Evolutionary conservation across 2,329 filamentous ascomycete genomes (phyloP).

Genomic region (Cercospora zeina): DNA sequence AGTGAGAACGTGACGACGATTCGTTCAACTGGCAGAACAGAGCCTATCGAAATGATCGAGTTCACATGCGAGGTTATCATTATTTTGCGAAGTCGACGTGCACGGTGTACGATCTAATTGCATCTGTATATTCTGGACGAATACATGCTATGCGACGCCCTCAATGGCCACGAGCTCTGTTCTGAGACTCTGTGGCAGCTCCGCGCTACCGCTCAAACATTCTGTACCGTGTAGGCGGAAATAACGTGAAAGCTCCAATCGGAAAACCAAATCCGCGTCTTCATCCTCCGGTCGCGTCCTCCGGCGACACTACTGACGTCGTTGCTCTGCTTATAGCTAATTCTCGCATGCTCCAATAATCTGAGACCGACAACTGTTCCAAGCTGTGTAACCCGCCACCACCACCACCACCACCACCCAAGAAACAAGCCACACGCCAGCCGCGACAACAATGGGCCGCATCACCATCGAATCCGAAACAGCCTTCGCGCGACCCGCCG

Average conservation of each 20-base stretch:
- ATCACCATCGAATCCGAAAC: constrained; percentile 10
- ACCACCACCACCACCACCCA: too few species aligned
- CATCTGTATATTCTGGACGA: too few species aligned
- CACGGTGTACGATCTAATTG: too few species aligned
- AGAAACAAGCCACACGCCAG: too few species aligned
- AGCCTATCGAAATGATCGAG: too few species aligned
- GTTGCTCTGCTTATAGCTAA: constrained; percentile 1
- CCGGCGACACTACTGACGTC: neutral
- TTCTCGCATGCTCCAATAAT: neutral
- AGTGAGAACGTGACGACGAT: neutral
- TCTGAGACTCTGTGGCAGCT: neutral
- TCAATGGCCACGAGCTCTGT: too few species aligned
- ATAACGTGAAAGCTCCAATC: neutral
- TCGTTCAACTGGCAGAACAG: too few species aligned
- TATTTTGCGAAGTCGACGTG: too few species aligned
- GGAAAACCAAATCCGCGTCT: neutral
- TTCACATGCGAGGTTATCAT: too few species aligned
- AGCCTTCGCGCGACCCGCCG: constrained; percentile 1
- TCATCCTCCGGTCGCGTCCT: neutral
- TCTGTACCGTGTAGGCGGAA: neutral
- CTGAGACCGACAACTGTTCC: neutral
- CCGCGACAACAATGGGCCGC: neutral
- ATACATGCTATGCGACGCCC: too few species aligned
- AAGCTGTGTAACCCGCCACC: neutral
- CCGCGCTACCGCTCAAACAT: neutral